Conservation (phyloP, 2,329 filamentous ascomycete species). For the Alternaria sp. region DNA sequence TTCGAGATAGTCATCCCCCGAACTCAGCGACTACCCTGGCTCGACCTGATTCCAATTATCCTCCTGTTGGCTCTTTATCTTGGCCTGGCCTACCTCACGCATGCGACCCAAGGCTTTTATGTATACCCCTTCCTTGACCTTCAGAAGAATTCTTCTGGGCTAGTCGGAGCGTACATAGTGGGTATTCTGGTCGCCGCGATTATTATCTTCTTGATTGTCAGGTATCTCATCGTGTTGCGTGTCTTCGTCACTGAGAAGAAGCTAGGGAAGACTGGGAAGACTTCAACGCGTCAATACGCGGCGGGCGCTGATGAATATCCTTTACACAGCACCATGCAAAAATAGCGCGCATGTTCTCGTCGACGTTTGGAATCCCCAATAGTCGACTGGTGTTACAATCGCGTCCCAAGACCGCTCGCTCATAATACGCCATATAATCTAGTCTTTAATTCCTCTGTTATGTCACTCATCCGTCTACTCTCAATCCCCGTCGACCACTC, state of each 20-base stretch:
- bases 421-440: not conserved
- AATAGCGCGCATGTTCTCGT: slow-evolving; percentile 12
- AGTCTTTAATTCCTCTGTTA: not conserved
- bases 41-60: slow-evolving; percentile 72
- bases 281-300: slow-evolving; percentile 18
- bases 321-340: slow-evolving; percentile 26
- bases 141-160: slow-evolving; percentile 54
- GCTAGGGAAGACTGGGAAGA: slow-evolving; percentile 50
- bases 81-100: slow-evolving; percentile 74
- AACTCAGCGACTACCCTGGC: slow-evolving; percentile 66
- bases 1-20: slow-evolving; percentile 75
- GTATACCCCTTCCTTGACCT: slow-evolving; percentile 79
- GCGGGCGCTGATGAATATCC: slow-evolving; percentile 28
- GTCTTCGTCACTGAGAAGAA: slow-evolving; percentile 55
- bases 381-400: not conserved
- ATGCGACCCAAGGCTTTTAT: slow-evolving; percentile 74
- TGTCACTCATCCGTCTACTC: not conserved
- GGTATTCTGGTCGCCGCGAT: slow-evolving; percentile 50
- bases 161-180: slow-evolving; percentile 70
- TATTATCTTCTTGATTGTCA: slow-evolving; percentile 52
- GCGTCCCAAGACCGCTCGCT: not conserved
- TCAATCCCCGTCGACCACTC: not conserved
- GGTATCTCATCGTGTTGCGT: slow-evolving; percentile 48
- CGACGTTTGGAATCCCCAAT: not conserved
- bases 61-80: slow-evolving; percentile 76